These are phyloP conservation scores for Paxillus involutus DNA, from an alignment of 768 basidiomycete species.

Conservation along the genomic window DNA sequence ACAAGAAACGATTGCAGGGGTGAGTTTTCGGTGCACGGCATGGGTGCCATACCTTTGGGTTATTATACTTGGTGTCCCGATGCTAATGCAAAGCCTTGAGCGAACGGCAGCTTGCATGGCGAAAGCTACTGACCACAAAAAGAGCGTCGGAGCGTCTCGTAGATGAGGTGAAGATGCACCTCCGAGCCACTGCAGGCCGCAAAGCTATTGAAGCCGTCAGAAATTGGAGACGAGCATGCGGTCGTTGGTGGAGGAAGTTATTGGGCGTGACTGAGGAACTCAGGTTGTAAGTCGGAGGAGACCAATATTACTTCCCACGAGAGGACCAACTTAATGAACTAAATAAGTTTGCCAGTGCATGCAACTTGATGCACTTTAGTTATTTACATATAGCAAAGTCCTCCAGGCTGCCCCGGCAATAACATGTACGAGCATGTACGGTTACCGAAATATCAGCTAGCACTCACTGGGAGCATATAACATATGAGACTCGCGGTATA, in stretches of 20 bases:
- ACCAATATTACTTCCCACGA: conserved; percentile 6
- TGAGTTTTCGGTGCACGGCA: background rate
- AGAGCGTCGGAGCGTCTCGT: conserved; percentile 75
- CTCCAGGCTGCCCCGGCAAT: no score
- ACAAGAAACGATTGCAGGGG: background rate
- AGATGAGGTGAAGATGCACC: conserved; percentile 38
- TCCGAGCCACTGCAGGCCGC: conserved; percentile 18
- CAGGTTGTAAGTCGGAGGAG: background rate
- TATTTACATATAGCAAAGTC: no score
- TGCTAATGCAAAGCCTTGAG: conserved; percentile 54
- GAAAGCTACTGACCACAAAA: conserved; percentile 67
- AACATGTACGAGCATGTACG: no score
- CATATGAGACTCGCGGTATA: no score
- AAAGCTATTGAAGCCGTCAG: conserved; percentile 10
- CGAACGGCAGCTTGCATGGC: conserved; percentile 7
- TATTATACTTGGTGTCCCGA: conserved; percentile 93
- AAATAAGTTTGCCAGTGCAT: no score
- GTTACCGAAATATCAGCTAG: no score
- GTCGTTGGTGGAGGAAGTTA: background rate
- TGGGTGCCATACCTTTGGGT: conserved; percentile 63
- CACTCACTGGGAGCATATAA: no score
- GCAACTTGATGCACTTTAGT: no score
- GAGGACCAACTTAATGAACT: no score
- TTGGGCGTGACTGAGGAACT: no score
- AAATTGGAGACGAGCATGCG: conserved; percentile 23